phyloP scores from a whole-genome alignment of 2,329 filamentous ascomycete genomes.

The Graphiopsis chlorocephala region DNA sequence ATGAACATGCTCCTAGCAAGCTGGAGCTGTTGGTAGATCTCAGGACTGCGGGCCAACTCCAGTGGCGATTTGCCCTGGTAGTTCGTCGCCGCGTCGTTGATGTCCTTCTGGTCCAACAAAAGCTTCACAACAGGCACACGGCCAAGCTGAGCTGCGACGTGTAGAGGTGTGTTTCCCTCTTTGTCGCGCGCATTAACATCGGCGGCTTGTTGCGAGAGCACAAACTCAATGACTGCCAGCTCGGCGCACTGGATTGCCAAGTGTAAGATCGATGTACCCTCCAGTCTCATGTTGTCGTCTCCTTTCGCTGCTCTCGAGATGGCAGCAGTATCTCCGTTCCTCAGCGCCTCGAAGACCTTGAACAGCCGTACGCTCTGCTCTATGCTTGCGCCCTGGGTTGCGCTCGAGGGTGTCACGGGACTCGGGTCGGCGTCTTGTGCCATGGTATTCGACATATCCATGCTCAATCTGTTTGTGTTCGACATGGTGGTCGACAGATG shows the following conservation, averaged over 20 bases:
- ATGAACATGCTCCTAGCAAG: slow-evolving; percentile 85
- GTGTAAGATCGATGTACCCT: slow-evolving; percentile 88
- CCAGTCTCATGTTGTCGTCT: slow-evolving; percentile 48
- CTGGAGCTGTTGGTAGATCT: slow-evolving; percentile 94
- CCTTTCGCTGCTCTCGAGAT: slow-evolving; percentile 79
- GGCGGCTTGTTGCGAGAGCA: slow-evolving; percentile 63
- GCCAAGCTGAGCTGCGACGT: slow-evolving; percentile 81
- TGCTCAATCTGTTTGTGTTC: slow-evolving; percentile 23
- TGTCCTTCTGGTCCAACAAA: slow-evolving; percentile 73
- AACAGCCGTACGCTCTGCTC: slow-evolving; percentile 95
- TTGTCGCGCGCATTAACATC: slow-evolving; percentile 89
- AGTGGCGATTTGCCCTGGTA: slow-evolving; percentile 79
- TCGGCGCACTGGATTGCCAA: slow-evolving; percentile 95
- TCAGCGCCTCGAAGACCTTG: slow-evolving; percentile 85
- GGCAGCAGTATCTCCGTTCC: slow-evolving; percentile 83
- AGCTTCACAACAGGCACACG: slow-evolving; percentile 77
- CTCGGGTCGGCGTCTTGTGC: slow-evolving; percentile 15
- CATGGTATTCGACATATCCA: slow-evolving; percentile 9
- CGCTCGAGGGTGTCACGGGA: slow-evolving; percentile 23
- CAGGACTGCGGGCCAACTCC: slow-evolving; percentile 84
- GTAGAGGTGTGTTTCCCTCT: slow-evolving; percentile 90
- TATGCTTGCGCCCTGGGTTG: slow-evolving; percentile 52
- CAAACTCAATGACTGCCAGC: slow-evolving; percentile 85
- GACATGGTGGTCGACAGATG: slow-evolving; percentile 38
- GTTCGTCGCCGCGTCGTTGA: slow-evolving; percentile 88